A percentile compares a stretch with the other conserved stretches of the same genome.
phyloP scores from a whole-genome alignment of 1,139 yeast species.

The Zygosaccharomyces sapae region DNA sequence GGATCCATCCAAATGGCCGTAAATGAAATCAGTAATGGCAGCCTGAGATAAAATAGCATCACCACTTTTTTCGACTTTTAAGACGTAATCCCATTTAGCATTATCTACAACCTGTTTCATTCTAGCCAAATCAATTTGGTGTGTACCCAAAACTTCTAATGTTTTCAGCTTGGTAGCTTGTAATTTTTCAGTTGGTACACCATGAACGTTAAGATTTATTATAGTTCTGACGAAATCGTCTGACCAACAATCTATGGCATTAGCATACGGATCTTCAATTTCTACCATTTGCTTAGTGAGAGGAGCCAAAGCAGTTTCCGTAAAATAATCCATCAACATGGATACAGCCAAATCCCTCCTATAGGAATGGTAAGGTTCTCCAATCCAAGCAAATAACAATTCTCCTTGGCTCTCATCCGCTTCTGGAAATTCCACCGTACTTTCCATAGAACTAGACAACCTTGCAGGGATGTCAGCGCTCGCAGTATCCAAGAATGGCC shows the following conservation, averaged over 20 bases:
- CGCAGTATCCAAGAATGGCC: slow-evolving; percentile 82
- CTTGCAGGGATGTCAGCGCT: slow-evolving; percentile 44
- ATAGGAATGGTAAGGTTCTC: slow-evolving; percentile 58
- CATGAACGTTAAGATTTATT: slow-evolving; percentile 55
- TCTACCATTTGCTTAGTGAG: slow-evolving; percentile 71
- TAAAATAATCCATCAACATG: slow-evolving; percentile 67
- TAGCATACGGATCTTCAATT: slow-evolving; percentile 76
- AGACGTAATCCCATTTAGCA: slow-evolving; percentile 57
- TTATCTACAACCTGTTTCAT: slow-evolving; percentile 66
- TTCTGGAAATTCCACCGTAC: slow-evolving; percentile 77
- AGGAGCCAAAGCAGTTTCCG: slow-evolving; percentile 68
- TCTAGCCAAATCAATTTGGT: slow-evolving; percentile 60
- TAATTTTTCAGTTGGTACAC: slow-evolving; percentile 71
- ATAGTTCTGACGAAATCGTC: slow-evolving; percentile 64
- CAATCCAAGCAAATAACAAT: slow-evolving; percentile 72
- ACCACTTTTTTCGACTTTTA: slow-evolving; percentile 58
- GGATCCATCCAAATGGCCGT: slow-evolving; percentile 60
- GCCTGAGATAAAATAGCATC: slow-evolving; percentile 58
- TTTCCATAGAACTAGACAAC: slow-evolving; percentile 38
- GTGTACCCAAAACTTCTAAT: slow-evolving; percentile 49
- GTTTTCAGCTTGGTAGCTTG: slow-evolving; percentile 50
- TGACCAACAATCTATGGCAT: slow-evolving; percentile 62
- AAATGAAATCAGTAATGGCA: slow-evolving; percentile 75
- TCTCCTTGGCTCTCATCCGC: slow-evolving; percentile 84
- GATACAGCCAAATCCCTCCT: slow-evolving; percentile 64